phyloP scores from a whole-genome alignment of 202 grass and related monocot genomes.

The Brachypodium distachyon region DNA sequence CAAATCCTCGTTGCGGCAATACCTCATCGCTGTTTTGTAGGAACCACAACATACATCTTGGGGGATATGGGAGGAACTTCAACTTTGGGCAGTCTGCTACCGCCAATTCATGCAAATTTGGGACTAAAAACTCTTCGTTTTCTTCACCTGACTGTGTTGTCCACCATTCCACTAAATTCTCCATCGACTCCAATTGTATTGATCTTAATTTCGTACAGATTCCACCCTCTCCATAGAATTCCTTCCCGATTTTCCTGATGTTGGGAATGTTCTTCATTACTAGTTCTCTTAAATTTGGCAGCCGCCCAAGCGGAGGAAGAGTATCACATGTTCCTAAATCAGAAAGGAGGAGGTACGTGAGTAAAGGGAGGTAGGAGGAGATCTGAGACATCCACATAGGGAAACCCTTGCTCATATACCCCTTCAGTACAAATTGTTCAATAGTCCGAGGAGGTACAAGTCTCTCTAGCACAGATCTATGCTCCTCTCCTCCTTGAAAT shows the following conservation, averaged over 20 bases:
- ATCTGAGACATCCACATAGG: too few relatives aligned
- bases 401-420: neutral
- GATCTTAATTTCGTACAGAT: neutral
- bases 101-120: neutral
- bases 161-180: constrained; percentile 10
- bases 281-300: neutral
- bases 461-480: neutral
- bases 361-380: too few relatives aligned
- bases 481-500: neutral
- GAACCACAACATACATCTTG: neutral
- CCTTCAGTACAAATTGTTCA: accelerated
- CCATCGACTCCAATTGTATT: accelerated
- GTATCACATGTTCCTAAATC: neutral
- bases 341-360: too few relatives aligned
- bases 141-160: constrained; percentile 4
- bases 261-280: accelerated
- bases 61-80: constrained; percentile 3
- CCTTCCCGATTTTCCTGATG: neutral
- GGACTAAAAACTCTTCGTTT: neutral
- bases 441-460: neutral
- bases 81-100: neutral
- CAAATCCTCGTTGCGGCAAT: constrained; percentile 1
- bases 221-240: neutral
- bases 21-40: neutral
- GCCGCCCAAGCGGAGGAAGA: neutral